Percentiles rank a stretch among this genome's conserved stretches.
These are phyloP conservation scores for Aspergillus nidulans DNA, from an alignment of 495 filamentous ascomycete genomes.

Conservation along the genomic window DNA sequence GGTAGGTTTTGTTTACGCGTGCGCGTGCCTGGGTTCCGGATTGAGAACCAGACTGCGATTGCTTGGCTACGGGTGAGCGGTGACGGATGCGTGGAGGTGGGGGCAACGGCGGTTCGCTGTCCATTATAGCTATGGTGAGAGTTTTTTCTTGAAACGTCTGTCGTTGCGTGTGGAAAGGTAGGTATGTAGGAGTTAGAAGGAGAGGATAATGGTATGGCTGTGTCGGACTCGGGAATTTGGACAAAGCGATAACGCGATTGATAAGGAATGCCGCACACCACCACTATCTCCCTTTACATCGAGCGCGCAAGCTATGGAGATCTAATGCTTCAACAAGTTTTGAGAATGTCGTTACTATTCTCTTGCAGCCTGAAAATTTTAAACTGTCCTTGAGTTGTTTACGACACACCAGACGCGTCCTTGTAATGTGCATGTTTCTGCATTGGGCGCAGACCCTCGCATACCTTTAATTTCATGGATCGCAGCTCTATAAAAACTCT, in stretches of 20 bases:
- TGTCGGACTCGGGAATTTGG: not conserved
- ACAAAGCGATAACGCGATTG: not conserved
- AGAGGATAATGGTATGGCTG: not conserved
- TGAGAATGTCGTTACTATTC: too few relatives aligned
- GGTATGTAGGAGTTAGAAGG: not conserved
- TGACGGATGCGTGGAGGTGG: constrained; percentile 40
- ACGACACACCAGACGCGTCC: too few relatives aligned
- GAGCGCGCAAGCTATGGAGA: too few relatives aligned
- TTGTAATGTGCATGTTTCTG: too few relatives aligned
- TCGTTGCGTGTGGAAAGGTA: not conserved
- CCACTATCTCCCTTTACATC: not conserved
- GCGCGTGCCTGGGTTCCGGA: not conserved
- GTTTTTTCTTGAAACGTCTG: not conserved
- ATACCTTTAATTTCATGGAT: too few relatives aligned
- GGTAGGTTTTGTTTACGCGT: constrained; percentile 16
- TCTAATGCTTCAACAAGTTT: too few relatives aligned
- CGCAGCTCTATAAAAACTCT: too few relatives aligned
- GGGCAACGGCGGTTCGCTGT: constrained; percentile 41
- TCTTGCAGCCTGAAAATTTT: too few relatives aligned
- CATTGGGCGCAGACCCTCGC: too few relatives aligned
- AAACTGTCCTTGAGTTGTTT: too few relatives aligned
- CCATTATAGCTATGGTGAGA: constrained; percentile 25
- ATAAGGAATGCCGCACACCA: not conserved
- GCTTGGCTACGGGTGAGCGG: constrained; percentile 28
- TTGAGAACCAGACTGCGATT: not conserved